Evolutionary conservation across 495 filamentous ascomycete species (phyloP), one percentile per base, ranked within the genome.

Genomic region (Hypoxylon fragiforme): DNA sequence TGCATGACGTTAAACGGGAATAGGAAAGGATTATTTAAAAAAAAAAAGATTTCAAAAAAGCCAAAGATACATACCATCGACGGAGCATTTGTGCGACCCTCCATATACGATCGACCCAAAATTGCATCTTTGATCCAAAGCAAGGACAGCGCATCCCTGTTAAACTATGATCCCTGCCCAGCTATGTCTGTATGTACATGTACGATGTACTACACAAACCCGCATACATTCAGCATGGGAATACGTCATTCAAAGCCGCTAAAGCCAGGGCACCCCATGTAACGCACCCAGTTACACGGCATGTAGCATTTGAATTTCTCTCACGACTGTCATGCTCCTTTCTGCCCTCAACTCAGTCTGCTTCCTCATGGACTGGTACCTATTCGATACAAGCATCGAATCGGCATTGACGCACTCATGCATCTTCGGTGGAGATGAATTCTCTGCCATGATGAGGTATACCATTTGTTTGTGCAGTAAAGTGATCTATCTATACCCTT

Each of bases 1-100:
- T 56, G 52, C 47, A 62, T 26, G 39, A 44, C 39, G 40, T 6
- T 6, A 37, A 37, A 31, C 15, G 39, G 36, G 26, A 52, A 41
- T 9, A 28, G 24, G 24, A 52, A 45, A 51, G 16, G 8, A 24
- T 4, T 8, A 21, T 4, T 22, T 6, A 12, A 18, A 21, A 50
- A 32, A 35, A 43, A 31, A 12, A 36, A 39, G 7, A 42, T 21
- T 16, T 22, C 2, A 35, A 26, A 7, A 13, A 18, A 21, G 44
- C 12, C 3, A 37, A 18, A 16, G 2, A 7, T n/a, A n/a, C n/a
- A n/a, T n/a, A n/a, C n/a, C n/a, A n/a, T n/a, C n/a, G n/a, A n/a
- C n/a, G n/a, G n/a, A n/a, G n/a, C n/a, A n/a, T n/a, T 37, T 37
- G 34, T 37, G 34, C 34, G 14, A 44, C 28, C 42, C 28, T 32